Evolutionary conservation across 352 stramenopile genomes (phyloP).

Genomic region (Phytophthora pistaciae): DNA sequence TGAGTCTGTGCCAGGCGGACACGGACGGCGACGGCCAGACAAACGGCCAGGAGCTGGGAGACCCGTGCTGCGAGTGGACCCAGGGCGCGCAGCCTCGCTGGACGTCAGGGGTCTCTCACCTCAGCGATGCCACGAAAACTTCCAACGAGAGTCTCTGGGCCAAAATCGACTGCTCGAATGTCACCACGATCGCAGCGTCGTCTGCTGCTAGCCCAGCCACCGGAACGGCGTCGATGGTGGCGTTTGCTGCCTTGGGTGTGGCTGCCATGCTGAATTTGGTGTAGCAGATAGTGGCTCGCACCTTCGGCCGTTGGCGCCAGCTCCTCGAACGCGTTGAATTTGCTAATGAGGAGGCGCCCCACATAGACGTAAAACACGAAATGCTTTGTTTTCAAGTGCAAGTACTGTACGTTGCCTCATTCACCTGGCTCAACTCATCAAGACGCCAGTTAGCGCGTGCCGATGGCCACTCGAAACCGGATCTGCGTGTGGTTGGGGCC

Average conservation of each 20-base stretch:
- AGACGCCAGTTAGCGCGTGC: conserved; percentile 2
- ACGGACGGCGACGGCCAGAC: conserved; percentile 31
- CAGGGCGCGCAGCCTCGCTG: conserved; percentile 11
- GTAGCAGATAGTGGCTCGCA: not conserved
- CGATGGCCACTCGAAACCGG: not conserved
- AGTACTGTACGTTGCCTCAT: not conserved
- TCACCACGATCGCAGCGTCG: conserved; percentile 17
- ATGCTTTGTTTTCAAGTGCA: not conserved
- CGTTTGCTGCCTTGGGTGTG: conserved; percentile 9
- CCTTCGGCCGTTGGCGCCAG: not conserved
- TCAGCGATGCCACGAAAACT: conserved; percentile 31
- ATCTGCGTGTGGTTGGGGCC: not conserved
- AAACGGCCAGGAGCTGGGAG: conserved; percentile 32
- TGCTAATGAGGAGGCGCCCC: not conserved
- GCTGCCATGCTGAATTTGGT: conserved; percentile 17
- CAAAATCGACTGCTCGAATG: conserved; percentile 33
- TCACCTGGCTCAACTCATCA: not conserved
- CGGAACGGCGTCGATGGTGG: not conserved
- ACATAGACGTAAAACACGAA: not conserved
- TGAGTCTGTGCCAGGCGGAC: conserved; percentile 40
- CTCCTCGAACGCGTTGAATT: not conserved
- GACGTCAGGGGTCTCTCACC: conserved; percentile 38
- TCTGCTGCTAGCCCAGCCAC: conserved; percentile 13
- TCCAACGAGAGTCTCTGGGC: conserved; percentile 37
- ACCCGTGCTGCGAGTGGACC: conserved; percentile 41